Evolutionary conservation across 345 rosid species (phyloP).

Genomic region (Pugionium cornutum): DNA sequence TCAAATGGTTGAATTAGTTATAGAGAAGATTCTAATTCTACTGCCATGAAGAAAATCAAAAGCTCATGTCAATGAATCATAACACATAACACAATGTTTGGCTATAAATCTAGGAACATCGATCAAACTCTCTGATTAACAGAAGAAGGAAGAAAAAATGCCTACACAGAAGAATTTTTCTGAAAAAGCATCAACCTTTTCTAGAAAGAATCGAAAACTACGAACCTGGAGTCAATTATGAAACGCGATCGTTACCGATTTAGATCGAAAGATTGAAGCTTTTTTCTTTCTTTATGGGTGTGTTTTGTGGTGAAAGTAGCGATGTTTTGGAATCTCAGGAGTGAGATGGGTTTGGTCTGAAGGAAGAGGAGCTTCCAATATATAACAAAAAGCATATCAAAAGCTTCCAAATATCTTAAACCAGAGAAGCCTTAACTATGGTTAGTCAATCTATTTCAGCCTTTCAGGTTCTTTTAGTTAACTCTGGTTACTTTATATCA

Average conservation of each 20-base stretch:
- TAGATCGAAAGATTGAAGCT: neutral
- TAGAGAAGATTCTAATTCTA: neutral
- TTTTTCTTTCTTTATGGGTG: neutral
- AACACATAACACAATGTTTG: neutral
- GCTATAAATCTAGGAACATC: slow-evolving; percentile 1
- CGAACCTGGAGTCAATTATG: slow-evolving; percentile 24
- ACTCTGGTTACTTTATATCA: slow-evolving; percentile 79
- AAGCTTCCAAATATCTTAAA: slow-evolving; percentile 30
- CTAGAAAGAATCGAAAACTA: neutral
- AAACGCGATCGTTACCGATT: slow-evolving; percentile 19
- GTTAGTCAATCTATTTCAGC: slow-evolving; percentile 39
- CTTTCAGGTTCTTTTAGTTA: slow-evolving; percentile 25
- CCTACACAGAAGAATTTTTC: neutral
- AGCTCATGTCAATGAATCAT: slow-evolving; percentile 5
- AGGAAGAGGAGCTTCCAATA: slow-evolving; percentile 10
- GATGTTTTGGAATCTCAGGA: slow-evolving; percentile 31
- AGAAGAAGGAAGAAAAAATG: no score
- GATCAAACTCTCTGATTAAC: neutral
- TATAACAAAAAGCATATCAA: slow-evolving; percentile 32
- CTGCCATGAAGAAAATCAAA: neutral
- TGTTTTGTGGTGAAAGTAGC: slow-evolving; percentile 8
- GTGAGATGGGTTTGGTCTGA: slow-evolving; percentile 22
- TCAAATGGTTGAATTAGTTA: neutral
- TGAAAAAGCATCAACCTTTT: slow-evolving; percentile 11
- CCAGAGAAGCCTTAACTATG: slow-evolving; percentile 49